Conservation (phyloP, 805 yeast species). For the Brettanomyces anomalus region DNA sequence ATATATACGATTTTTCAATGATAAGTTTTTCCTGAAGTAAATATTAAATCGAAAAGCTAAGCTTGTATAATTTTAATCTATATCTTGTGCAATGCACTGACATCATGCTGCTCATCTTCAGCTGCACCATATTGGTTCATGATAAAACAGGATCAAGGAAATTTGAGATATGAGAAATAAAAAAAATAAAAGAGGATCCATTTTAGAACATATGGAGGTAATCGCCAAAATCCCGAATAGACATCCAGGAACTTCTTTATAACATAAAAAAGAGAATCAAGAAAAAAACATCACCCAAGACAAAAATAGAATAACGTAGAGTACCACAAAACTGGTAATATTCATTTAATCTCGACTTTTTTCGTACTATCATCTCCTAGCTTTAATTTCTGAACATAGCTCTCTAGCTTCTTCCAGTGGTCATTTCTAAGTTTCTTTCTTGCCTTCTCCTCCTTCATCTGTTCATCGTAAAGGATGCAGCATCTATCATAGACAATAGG, state of each 20-base stretch:
- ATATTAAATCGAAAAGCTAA: no score
- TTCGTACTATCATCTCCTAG: slow-evolving; percentile 17
- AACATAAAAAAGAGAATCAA: neutral
- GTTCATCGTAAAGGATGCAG: slow-evolving; percentile 75
- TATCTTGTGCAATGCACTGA: neutral
- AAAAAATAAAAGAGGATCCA: no score
- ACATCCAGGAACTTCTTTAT: no score
- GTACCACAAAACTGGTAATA: neutral
- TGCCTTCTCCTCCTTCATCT: slow-evolving; percentile 62
- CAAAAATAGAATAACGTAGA: neutral
- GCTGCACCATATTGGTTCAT: neutral
- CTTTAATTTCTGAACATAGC: slow-evolving; percentile 35
- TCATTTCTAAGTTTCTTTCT: slow-evolving; percentile 53
- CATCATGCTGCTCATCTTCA: neutral
- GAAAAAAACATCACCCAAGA: neutral
- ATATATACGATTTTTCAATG: no score
- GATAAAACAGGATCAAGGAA: no score
- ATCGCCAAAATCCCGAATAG: no score
- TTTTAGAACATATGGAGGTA: no score
- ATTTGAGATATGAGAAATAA: no score
- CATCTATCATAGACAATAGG: slow-evolving; percentile 89
- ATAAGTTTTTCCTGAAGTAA: no score
- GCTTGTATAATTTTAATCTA: no score
- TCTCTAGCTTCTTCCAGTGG: slow-evolving; percentile 65
- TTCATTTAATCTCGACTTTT: slow-evolving; percentile 54